phyloP scores from a whole-genome alignment of 805 yeast genomes.

The Zygoascus biomembranicola region DNA sequence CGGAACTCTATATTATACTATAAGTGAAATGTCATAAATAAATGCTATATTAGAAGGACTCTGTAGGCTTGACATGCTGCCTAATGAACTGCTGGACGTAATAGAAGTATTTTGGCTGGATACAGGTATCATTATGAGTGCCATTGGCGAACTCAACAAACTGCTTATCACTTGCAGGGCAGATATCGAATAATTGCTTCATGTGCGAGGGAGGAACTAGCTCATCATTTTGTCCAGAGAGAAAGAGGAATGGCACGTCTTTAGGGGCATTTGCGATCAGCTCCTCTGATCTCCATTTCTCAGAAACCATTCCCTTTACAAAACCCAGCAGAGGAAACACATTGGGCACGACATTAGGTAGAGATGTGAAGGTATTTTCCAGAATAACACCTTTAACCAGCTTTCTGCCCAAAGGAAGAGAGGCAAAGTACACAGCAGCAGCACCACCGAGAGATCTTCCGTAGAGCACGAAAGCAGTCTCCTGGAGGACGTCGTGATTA shows the following conservation, averaged over 20 bases:
- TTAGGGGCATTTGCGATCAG: constrained; percentile 44
- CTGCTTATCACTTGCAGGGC: constrained; percentile 44
- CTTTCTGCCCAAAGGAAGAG: constrained; percentile 34
- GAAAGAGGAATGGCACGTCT: constrained; percentile 55
- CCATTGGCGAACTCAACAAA: constrained; percentile 50
- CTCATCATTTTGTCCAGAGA: constrained; percentile 75
- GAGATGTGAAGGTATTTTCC: constrained; percentile 79
- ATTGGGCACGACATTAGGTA: constrained; percentile 52
- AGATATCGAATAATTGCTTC: constrained; percentile 46
- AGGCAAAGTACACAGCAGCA: constrained; percentile 74
- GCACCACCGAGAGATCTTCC: constrained; percentile 96
- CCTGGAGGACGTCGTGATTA: constrained; percentile 43
- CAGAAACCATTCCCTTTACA: constrained; percentile 56
- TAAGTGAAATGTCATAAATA: too few relatives aligned
- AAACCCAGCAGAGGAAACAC: constrained; percentile 60
- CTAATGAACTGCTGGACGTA: constrained; percentile 42
- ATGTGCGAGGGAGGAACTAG: constrained; percentile 87
- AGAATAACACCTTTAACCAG: constrained; percentile 57
- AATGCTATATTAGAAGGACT: neutral
- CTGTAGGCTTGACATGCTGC: constrained; percentile 10
- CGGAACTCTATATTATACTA: too few relatives aligned
- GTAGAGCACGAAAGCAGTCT: constrained; percentile 55
- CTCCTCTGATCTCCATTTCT: constrained; percentile 73
- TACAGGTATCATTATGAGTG: constrained; percentile 76
- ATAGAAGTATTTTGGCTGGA: constrained; percentile 73